These are phyloP conservation scores for Clavispora fructus DNA, from an alignment of 805 yeast species.

Conservation along the genomic window DNA sequence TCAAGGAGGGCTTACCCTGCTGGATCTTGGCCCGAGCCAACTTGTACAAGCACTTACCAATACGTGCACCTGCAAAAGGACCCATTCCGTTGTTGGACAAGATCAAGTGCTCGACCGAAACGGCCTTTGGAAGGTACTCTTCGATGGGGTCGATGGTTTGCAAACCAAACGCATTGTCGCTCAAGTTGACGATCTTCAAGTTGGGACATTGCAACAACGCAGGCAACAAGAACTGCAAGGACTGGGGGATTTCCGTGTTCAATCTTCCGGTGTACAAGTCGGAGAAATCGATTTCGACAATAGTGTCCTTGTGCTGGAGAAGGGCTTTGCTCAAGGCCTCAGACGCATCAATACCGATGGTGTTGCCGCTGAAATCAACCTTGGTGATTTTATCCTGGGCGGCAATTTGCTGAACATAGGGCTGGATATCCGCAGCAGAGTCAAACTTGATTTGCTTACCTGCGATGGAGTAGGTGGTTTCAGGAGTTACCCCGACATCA, in stretches of 20 bases:
- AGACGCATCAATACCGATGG: slow-evolving; percentile 89
- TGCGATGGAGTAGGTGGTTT: slow-evolving; percentile 53
- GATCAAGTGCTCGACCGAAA: slow-evolving; percentile 77
- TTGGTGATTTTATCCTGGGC: slow-evolving; percentile 36
- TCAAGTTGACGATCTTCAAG: slow-evolving; percentile 69
- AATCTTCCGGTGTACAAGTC: slow-evolving; percentile 94
- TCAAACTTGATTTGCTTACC: slow-evolving; percentile 77
- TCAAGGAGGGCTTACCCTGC: slow-evolving; percentile 49
- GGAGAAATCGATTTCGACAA: slow-evolving; percentile 73
- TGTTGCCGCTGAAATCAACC: slow-evolving; percentile 86
- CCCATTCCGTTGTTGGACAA: slow-evolving; percentile 97
- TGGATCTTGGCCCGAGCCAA: slow-evolving; percentile 60
- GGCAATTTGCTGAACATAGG: slow-evolving; percentile 56
- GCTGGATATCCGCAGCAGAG: slow-evolving; percentile 63
- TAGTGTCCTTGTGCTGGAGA: slow-evolving; percentile 38
- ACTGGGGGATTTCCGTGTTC: slow-evolving; percentile 88
- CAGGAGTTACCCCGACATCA: slow-evolving; percentile 36
- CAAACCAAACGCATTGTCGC: slow-evolving; percentile 96
- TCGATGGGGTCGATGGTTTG: slow-evolving; percentile 91
- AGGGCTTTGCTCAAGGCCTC: slow-evolving; percentile 58
- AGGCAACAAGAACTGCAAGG: slow-evolving; percentile 68
- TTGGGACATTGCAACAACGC: slow-evolving; percentile 65
- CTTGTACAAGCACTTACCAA: slow-evolving; percentile 78
- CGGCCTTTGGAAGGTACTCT: slow-evolving; percentile 65
- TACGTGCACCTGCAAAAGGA: slow-evolving; percentile 93